phyloP scores from a whole-genome alignment of 257 asterid genomes.

The Solanum etuberosum region DNA sequence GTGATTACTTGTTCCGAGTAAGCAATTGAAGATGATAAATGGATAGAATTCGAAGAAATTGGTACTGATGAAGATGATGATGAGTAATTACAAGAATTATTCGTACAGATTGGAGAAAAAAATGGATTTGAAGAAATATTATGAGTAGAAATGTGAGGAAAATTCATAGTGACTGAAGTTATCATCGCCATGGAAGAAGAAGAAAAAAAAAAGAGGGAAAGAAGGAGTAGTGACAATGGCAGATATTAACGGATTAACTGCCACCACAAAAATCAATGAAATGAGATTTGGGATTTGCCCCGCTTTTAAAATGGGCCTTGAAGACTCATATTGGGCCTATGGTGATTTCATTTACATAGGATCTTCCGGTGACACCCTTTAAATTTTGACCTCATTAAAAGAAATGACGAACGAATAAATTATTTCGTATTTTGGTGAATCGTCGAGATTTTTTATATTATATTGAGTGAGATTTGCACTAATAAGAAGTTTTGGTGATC shows the following conservation, averaged over 20 bases:
- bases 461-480: background rate
- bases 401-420: no score
- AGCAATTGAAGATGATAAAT: conserved; percentile 13
- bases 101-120: background rate
- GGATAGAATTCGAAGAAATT: background rate
- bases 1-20: background rate
- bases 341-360: no score
- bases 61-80: background rate
- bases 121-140: background rate
- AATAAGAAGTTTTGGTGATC: background rate
- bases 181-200: background rate
- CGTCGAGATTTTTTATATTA: background rate
- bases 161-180: background rate
- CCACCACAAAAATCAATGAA: background rate
- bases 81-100: background rate
- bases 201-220: background rate
- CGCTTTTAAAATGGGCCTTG: background rate
- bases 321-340: background rate
- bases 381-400: background rate
- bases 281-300: background rate
- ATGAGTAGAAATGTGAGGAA: background rate
- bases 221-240: background rate
- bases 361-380: background rate
- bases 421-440: background rate
- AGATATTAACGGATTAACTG: background rate